Evolutionary conservation across 805 yeast genomes (phyloP), one percentile per base, ranked within the genome.

Genomic region (Nematodospora valgi): DNA sequence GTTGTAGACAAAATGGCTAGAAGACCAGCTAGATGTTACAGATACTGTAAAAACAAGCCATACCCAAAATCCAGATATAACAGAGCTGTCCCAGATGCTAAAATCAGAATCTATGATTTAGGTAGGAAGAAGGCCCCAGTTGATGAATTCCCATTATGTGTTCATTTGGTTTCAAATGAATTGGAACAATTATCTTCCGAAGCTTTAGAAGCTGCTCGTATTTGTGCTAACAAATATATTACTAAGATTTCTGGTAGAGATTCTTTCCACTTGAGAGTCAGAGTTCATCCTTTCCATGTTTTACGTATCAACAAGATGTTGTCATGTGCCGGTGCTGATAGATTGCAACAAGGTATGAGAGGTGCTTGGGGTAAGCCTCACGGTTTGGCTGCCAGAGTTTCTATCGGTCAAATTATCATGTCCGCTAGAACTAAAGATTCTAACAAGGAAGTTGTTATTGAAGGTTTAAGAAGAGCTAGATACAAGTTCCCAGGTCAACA

Each of bases 401-500:
- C 76, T 77, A 93, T 93, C 74, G 98, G 98, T 68, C 98, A 93
- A 80, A 82, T 93, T 70, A 81, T 93, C 70, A 81, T 93, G 78
- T 91, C 98, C 54, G 87, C 87, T 71, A 91, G 98, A 81, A 86
- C 97, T 74, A 91, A 84, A 82, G 98, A 93, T 76, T 73, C 81
- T 64, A 89, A 88, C 96, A 88, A 91, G 82, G 96, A 77, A 44
- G 94, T 86, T 68, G 96, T 87, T 56, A 78, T 93, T 62, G 99
- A 93, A 81, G 98, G 91, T 80, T 86, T 93, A 73, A 91, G 98
- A 82, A 91, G 99, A 83, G 95, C 97, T 55, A 91, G 98, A 81
- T 93, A 93, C 86, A 93, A 93, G 91, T 93, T 93, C 98, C 99
- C 99, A 74, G 99, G 99, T 80, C 99, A 93, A 80, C 99, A 93